A percentile compares a stretch with the other conserved stretches of the same genome.
Conservation (phyloP, 2,329 filamentous ascomycete genomes). For the Furcasterigmium furcatum region DNA sequence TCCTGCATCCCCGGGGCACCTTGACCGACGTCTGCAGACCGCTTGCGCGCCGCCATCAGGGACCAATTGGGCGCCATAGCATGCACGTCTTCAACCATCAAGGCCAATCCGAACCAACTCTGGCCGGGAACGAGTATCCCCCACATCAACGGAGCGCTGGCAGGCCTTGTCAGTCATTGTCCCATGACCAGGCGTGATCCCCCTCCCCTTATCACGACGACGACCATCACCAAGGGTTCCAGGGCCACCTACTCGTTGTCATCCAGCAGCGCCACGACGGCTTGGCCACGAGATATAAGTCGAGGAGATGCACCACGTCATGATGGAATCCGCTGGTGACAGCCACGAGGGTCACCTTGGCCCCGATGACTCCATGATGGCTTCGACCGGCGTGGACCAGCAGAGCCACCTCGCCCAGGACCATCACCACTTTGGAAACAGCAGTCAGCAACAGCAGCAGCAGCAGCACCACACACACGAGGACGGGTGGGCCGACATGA, state of each 20-base stretch:
- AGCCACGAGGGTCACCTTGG: constrained; percentile 14
- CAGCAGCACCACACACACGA: constrained; percentile 37
- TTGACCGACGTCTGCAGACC: constrained; percentile 27
- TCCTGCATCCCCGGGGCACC: constrained; percentile 28
- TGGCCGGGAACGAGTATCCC: constrained; percentile 23
- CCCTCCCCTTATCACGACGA: constrained; percentile 1
- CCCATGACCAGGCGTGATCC: constrained; percentile 8
- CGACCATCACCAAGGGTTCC: background rate
- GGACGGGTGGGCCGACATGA: constrained; percentile 55
- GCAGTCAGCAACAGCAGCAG: constrained; percentile 29
- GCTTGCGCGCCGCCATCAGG: constrained; percentile 27
- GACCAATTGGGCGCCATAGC: constrained; percentile 37
- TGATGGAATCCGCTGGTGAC: constrained; percentile 28
- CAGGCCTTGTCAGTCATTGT: background rate
- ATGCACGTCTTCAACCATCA: constrained; percentile 47
- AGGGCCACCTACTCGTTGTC: background rate
- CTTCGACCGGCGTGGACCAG: constrained; percentile 36
- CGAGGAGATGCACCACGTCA: constrained; percentile 37
- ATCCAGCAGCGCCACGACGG: background rate
- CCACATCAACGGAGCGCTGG: constrained; percentile 13
- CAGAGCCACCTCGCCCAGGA: constrained; percentile 42
- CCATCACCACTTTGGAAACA: constrained; percentile 11
- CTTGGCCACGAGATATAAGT: background rate
- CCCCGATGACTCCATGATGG: background rate
- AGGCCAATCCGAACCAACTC: constrained; percentile 29